A percentile compares a stretch with the other conserved stretches of the same genome.
Conservation (phyloP, 768 basidiomycete species). For the Basidioascus undulatus region DNA sequence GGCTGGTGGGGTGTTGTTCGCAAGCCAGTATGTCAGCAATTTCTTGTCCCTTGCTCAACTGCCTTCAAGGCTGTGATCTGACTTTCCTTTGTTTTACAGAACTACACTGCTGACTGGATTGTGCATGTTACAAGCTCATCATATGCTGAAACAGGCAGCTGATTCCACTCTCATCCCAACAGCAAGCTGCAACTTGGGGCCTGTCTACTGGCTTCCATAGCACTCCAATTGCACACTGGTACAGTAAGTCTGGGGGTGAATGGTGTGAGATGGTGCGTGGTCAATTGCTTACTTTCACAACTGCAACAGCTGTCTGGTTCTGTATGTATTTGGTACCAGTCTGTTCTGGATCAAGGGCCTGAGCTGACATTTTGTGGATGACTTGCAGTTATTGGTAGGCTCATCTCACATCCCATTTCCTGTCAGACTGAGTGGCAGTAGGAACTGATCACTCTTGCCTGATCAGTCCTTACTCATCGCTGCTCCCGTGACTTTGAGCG, state of each 20-base stretch:
- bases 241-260: too few relatives aligned
- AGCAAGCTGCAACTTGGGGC: slow-evolving; percentile 72
- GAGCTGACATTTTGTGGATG: background rate
- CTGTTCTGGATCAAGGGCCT: slow-evolving; percentile 8
- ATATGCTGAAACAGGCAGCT: too few relatives aligned
- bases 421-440: slow-evolving; percentile 6
- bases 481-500: slow-evolving; percentile 86
- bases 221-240: too few relatives aligned
- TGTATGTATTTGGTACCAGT: background rate
- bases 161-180: background rate
- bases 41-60: background rate
- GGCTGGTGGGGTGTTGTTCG: slow-evolving; percentile 89
- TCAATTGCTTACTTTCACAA: too few relatives aligned
- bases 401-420: background rate
- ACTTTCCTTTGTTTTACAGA: slow-evolving; percentile 22
- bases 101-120: slow-evolving; percentile 82
- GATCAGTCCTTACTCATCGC: slow-evolving; percentile 71
- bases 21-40: slow-evolving; percentile 43
- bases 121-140: too few relatives aligned
- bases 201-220: too few relatives aligned
- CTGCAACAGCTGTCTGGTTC: background rate
- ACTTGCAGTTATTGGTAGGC: too few relatives aligned
- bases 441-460: slow-evolving; percentile 52
- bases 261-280: too few relatives aligned
- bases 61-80: too few relatives aligned